Conservation (phyloP, 305 asterid species). For the Fraxinus paxiana region DNA sequence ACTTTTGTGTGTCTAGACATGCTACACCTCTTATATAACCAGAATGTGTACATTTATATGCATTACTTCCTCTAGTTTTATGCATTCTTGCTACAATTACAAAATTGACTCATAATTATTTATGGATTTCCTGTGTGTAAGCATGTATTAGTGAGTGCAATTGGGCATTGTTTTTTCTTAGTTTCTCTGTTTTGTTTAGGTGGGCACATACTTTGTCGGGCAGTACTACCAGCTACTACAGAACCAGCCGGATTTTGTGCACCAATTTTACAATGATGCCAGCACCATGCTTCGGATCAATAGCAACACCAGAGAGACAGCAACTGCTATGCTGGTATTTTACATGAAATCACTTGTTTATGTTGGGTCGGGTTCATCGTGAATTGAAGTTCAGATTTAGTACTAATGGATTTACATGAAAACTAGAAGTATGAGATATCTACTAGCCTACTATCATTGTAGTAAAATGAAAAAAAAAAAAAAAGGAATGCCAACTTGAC, state of each 20-base stretch:
- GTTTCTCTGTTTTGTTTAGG: constrained; percentile 44
- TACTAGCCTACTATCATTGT: neutral
- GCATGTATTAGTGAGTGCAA: neutral
- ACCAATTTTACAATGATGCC: constrained; percentile 82
- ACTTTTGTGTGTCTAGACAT: neutral
- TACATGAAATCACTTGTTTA: constrained; percentile 18
- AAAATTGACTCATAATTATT: neutral
- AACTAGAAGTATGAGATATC: neutral
- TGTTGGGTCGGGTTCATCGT: neutral
- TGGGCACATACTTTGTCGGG: constrained; percentile 94
- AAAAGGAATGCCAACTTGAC: neutral
- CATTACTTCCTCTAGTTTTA: neutral
- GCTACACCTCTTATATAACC: neutral
- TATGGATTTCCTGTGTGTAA: neutral
- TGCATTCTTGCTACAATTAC: neutral
- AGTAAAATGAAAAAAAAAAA: neutral
- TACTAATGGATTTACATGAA: neutral
- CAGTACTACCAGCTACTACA: constrained; percentile 93
- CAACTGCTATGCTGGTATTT: constrained; percentile 76
- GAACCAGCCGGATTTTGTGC: constrained; percentile 73
- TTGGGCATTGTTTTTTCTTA: constrained; percentile 13
- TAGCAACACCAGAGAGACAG: constrained; percentile 71
- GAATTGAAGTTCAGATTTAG: neutral
- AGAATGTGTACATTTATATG: neutral
- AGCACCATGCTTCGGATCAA: constrained; percentile 92